A percentile compares a stretch with the other conserved stretches of the same genome.
Evolutionary conservation across 2,329 filamentous ascomycete genomes (phyloP).

Genomic region (Fusarium irregulare): DNA sequence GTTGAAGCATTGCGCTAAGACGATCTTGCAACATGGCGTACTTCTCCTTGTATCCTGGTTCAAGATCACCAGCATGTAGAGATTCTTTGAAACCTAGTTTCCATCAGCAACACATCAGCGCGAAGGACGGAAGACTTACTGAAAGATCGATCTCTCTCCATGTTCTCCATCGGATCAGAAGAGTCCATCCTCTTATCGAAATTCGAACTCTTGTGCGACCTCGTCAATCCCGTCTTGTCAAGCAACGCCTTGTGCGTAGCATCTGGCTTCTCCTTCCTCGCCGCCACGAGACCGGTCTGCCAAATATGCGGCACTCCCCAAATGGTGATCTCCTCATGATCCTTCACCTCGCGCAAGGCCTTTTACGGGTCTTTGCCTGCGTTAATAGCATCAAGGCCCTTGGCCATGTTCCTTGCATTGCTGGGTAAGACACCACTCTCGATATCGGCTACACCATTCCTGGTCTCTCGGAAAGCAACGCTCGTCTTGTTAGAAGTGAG

Average conservation of each 20-base stretch:
- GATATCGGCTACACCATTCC: constrained; percentile 39
- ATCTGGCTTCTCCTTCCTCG: background rate
- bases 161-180: constrained; percentile 34
- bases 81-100: constrained; percentile 42
- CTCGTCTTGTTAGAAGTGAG: constrained; percentile 15
- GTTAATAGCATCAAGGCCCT: constrained; percentile 23
- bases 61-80: constrained; percentile 45
- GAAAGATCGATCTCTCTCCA: constrained; percentile 43
- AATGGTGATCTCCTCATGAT: constrained; percentile 23
- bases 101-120: background rate
- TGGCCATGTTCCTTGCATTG: constrained; percentile 12
- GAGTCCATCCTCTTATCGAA: constrained; percentile 11
- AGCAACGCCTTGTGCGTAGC: constrained; percentile 20
- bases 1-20: constrained; percentile 33
- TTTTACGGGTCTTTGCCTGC: constrained; percentile 16
- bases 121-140: constrained; percentile 6
- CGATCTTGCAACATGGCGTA: constrained; percentile 33
- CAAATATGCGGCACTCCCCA: constrained; percentile 43
- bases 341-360: constrained; percentile 1
- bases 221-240: constrained; percentile 9
- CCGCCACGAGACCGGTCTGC: constrained; percentile 34
- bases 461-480: constrained; percentile 39
- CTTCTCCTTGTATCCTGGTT: constrained; percentile 39
- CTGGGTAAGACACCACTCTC: constrained; percentile 31
- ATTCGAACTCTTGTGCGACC: background rate